Conservation (phyloP, 768 basidiomycete genomes). For the Melanogaster broomeanus region DNA sequence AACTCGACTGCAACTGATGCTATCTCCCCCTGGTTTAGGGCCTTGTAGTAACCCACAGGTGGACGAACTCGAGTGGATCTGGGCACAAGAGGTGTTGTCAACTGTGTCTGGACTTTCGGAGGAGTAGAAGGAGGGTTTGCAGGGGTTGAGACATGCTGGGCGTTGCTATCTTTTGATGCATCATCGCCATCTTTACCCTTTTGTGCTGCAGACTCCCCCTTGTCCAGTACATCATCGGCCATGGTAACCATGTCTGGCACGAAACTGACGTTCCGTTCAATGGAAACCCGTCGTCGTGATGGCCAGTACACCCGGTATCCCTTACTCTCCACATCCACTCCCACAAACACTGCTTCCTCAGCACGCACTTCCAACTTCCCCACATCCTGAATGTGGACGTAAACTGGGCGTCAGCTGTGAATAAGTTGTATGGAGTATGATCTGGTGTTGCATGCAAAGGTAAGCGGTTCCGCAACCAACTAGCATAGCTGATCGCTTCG, state of each 20-base stretch:
- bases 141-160: too few relatives aligned
- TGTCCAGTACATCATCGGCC: background rate
- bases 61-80: background rate
- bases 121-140: too few relatives aligned
- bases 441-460: conserved; percentile 25
- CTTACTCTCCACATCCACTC: conserved; percentile 37
- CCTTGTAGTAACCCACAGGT: background rate
- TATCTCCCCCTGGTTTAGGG: background rate
- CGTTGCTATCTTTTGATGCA: too few relatives aligned
- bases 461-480: conserved; percentile 39
- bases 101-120: too few relatives aligned
- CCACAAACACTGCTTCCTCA: conserved; percentile 21
- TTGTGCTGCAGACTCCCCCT: conserved; percentile 13
- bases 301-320: conserved; percentile 37
- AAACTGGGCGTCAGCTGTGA: background rate
- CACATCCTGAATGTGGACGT: conserved; percentile 18
- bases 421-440: conserved; percentile 16
- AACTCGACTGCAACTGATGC: background rate
- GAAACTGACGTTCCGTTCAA: conserved; percentile 32
- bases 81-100: background rate
- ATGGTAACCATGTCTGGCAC: background rate
- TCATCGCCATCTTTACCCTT: too few relatives aligned
- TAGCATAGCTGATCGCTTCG: conserved; percentile 22
- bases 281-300: conserved; percentile 18
- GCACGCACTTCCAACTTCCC: conserved; percentile 27